Base-by-base conservation (phyloP, 306 rosid species). In the Inga oerstediana region DNA sequence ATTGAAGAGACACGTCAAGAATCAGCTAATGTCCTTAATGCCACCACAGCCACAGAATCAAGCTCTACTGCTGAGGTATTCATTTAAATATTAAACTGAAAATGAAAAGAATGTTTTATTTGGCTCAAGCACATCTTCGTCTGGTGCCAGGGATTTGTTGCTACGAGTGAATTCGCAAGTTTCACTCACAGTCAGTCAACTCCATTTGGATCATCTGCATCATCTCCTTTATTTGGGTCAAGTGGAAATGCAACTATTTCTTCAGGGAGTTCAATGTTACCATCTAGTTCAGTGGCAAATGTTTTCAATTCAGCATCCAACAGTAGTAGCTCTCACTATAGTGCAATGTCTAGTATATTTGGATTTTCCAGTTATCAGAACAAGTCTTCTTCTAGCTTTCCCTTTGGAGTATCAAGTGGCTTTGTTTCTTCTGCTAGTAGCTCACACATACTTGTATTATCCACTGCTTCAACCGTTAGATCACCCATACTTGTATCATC, bases 131-230 rank as follows among this genome's bases (percentile, higher is more conserved):
- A 66, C 62, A 64, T 74, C 89, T 77, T 68, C 58, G 78, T 73
- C 81, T 77, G 80, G 30, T 27, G 30, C 30, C 30, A 27, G 30
- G 30, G 65, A 66, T 79, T 85, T 27, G 62, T 12, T 56, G 56
- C 89, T 66, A 80, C 76, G 48, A 87, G 89, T 75, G 92, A 82
- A 74, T 68, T 78, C 82, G 81, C 85, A 15, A 15, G 91, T 69
- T 87, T 80, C 41, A 87, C 88, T 72, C 95, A 87, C 79, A 89
- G 88, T 77, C 85, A 69, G 48, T 86, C 92, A 4, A 46, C 82
- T 72, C 88, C 82, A 65, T 87, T 88, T 77, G 87, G 93, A 76
- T 89, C 95, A 13, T 83, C 93, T 72, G 75, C 91, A 12, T 46
- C 91, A 56, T 79, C 88, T 20, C 82, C 85, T 3, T 89, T 81